Conservation (phyloP, 345 rosid species). For the Eucalyptus grandis region DNA sequence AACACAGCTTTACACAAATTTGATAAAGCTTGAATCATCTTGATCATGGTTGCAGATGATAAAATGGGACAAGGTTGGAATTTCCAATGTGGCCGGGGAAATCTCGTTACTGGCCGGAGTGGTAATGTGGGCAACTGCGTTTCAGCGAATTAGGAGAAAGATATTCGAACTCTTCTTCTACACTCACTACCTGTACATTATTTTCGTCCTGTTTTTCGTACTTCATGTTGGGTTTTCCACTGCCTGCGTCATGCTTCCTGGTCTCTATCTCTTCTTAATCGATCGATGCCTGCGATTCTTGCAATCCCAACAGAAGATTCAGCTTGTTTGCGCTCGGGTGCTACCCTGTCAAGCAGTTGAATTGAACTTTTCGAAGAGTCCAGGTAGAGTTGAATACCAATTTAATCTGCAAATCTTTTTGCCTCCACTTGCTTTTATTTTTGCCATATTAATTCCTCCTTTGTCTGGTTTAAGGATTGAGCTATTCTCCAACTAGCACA, state of each 20-base stretch:
- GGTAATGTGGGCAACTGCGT: conserved; percentile 32
- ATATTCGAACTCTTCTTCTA: conserved; percentile 55
- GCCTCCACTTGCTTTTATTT: neutral
- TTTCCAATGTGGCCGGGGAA: conserved; percentile 47
- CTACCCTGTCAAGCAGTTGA: conserved; percentile 36
- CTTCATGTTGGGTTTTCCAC: conserved; percentile 39
- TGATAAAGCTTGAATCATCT: neutral
- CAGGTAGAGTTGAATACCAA: conserved; percentile 5
- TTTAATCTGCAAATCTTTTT: neutral
- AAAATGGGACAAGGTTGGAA: conserved; percentile 21
- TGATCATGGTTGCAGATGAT: conserved; percentile 7
- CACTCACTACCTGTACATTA: conserved; percentile 44
- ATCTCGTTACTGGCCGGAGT: conserved; percentile 30
- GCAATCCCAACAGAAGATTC: conserved; percentile 28
- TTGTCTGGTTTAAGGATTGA: conserved; percentile 25
- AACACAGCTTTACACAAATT: neutral
- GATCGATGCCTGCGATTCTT: conserved; percentile 46
- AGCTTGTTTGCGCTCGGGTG: conserved; percentile 25
- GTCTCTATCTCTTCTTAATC: conserved; percentile 46
- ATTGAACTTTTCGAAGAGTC: conserved; percentile 39
- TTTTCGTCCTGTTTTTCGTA: conserved; percentile 31
- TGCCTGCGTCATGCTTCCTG: conserved; percentile 36
- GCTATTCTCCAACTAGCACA: conserved; percentile 55
- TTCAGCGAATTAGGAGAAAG: conserved; percentile 21
- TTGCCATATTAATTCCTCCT: neutral